Evolutionary conservation across 345 rosid genomes (phyloP).

Genomic region (Brassica rapa): DNA sequence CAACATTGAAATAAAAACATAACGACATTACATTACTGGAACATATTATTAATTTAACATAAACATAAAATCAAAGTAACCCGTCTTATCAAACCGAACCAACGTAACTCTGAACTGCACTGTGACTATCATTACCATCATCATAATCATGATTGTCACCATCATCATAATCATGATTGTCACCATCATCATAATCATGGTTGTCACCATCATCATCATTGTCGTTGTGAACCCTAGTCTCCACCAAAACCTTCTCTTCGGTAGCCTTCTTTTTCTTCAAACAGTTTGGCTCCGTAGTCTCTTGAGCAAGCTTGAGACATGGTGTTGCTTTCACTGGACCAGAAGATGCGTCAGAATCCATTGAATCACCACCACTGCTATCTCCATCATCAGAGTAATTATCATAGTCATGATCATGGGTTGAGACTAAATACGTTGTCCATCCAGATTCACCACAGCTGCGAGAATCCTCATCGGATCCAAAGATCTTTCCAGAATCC

Average conservation of each 20-base stretch:
- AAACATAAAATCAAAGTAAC: conserved; percentile 40
- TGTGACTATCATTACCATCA: conserved; percentile 35
- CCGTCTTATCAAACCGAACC: conserved; percentile 26
- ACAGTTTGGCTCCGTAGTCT: conserved; percentile 19
- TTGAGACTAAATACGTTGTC: conserved; percentile 63
- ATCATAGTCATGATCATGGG: conserved; percentile 31
- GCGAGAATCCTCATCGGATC: conserved; percentile 44
- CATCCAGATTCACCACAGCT: conserved; percentile 68
- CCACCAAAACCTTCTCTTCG: conserved; percentile 36
- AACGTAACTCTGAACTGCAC: conserved; percentile 37
- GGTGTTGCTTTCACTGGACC: conserved; percentile 49
- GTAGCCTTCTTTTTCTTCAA: conserved; percentile 8
- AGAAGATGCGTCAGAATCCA: conserved; percentile 82
- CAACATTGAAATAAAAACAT: conserved; percentile 37
- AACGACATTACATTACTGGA: conserved; percentile 24
- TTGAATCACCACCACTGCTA: conserved; percentile 51
- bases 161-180: conserved; percentile 11
- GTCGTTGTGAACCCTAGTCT: conserved; percentile 32
- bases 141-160: conserved; percentile 17
- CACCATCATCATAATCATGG: conserved; percentile 15
- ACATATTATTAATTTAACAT: conserved; percentile 43
- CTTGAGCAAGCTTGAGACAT: conserved; percentile 24
- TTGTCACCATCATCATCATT: neutral
- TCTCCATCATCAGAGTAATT: conserved; percentile 29
- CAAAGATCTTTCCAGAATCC: conserved; percentile 49